Conservation (phyloP, 768 basidiomycete genomes). For the Pulveroboletus ravenelii region DNA sequence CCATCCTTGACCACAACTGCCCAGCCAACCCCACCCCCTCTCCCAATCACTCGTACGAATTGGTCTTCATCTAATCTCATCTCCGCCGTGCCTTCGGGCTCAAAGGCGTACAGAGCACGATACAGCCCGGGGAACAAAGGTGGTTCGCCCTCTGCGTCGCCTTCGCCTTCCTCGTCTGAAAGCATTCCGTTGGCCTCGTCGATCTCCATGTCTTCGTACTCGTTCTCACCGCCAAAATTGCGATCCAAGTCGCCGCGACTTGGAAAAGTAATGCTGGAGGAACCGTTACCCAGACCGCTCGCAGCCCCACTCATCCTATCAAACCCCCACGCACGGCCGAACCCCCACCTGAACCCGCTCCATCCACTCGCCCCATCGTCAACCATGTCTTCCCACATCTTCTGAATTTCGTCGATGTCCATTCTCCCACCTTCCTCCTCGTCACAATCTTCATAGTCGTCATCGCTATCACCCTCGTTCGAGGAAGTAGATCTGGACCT, state of each 20-base stretch:
- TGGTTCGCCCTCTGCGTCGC: constrained; percentile 21
- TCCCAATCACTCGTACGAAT: constrained; percentile 63
- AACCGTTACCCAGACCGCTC: not conserved
- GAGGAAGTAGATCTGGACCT: constrained; percentile 5
- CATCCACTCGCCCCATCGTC: constrained; percentile 30
- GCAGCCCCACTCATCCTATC: not conserved
- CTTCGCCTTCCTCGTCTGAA: constrained; percentile 18
- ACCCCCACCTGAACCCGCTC: constrained; percentile 40
- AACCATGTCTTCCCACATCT: constrained; percentile 21
- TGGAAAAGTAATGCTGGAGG: constrained; percentile 24
- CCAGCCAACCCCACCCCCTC: constrained; percentile 80
- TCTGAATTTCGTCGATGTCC: not conserved
- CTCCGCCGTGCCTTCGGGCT: constrained; percentile 78
- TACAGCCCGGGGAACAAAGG: constrained; percentile 67
- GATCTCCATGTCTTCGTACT: constrained; percentile 20
- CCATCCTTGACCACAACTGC: constrained; percentile 56
- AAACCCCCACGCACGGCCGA: constrained; percentile 38
- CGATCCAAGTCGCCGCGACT: constrained; percentile 41
- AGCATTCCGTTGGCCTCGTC: constrained; percentile 34
- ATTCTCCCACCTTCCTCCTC: constrained; percentile 2
- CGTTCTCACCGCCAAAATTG: constrained; percentile 40
- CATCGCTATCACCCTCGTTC: constrained; percentile 9
- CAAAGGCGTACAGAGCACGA: constrained; percentile 72
- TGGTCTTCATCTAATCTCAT: constrained; percentile 78
- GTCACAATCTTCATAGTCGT: constrained; percentile 6